Conservation (phyloP, 192 early-diverging fungal genomes). For the Coemansia umbellata region DNA sequence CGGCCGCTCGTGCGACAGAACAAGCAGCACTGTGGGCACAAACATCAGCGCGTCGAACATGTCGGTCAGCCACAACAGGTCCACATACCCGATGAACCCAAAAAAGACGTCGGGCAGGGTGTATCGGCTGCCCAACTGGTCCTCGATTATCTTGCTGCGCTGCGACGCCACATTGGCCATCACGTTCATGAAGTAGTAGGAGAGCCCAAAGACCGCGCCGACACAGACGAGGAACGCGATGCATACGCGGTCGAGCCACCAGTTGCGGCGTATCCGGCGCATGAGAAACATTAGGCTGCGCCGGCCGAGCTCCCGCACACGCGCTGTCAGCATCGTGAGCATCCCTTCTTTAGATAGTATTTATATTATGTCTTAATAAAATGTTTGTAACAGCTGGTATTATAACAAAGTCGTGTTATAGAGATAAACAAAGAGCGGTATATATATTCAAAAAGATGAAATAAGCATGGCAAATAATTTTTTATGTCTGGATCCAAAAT, state of each 20-base stretch:
- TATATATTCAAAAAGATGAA: too few relatives aligned
- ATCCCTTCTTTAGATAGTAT: too few relatives aligned
- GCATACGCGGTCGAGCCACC: conserved; percentile 50
- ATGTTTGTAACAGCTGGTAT: too few relatives aligned
- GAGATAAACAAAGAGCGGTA: too few relatives aligned
- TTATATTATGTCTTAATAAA: too few relatives aligned
- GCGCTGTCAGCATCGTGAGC: not conserved
- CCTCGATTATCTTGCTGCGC: conserved; percentile 49
- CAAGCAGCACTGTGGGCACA: conserved; percentile 51
- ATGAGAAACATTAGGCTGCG: not conserved
- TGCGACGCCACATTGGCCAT: conserved; percentile 63
- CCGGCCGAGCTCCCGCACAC: conserved; percentile 2
- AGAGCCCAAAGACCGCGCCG: conserved; percentile 29
- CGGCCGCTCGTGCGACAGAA: conserved; percentile 54
- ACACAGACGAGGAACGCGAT: conserved; percentile 26
- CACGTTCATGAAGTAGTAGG: conserved; percentile 60
- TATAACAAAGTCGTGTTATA: too few relatives aligned
- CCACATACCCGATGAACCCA: conserved; percentile 54
- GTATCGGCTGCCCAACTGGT: conserved; percentile 30
- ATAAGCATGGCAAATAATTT: too few relatives aligned
- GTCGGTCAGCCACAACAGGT: conserved; percentile 59
- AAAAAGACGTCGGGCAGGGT: conserved; percentile 56
- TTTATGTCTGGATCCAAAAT: too few relatives aligned
- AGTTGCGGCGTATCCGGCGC: conserved; percentile 45
- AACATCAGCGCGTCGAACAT: conserved; percentile 58